Base-by-base conservation (phyloP, 2,329 filamentous ascomycete species). In the Aspergillus felis region DNA sequence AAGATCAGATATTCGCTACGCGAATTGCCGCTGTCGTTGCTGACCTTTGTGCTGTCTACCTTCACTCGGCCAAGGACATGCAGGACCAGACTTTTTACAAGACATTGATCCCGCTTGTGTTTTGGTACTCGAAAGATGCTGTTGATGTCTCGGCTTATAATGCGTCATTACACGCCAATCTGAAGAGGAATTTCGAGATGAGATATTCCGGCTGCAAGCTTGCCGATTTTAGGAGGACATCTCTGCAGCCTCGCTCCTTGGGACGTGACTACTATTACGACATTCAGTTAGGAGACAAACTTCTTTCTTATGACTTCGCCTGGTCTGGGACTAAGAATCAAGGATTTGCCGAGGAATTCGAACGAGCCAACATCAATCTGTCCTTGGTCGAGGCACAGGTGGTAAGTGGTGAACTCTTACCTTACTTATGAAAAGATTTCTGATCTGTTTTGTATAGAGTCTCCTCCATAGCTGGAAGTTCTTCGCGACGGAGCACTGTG, bases 371-470 rank as follows among this genome's bases (percentile, higher is more conserved):
- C 72, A 79, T 89, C 61, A 97, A 99, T 73, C 74, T 99, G 53
- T 96, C 92, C 25, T 80, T 96, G 35, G 91, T 99, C 35, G 92
- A 97, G 72, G 90, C 93, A 25, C 92, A 99, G 77, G 87, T 94
- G 63, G 87, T 90, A 80, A 76, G 87, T 71, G 28, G 1, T 1
- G 53, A 29, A 29, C 24, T 7, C 1, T 50, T 4, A 38, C 38
- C 32, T 46, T 55, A 42, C 56, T 51, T 44, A 48, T 12, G 32
- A 38, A 3, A 38, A 17, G 2, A 7, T 7, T 27, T 64, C 76
- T 66, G 78, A 64, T 49, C 24, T 12, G 57, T 57, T 64, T 61
- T 50, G 44, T 57, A 38, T 66, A 91, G 88, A 84, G 86, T 47
- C 84, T 99, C 20, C 88, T 97, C 62, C 87, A 91, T 66, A 89